Evolutionary conservation across 805 yeast species (phyloP), one percentile per base, ranked within the genome.

Genomic region (Kuraishia hungarica): DNA sequence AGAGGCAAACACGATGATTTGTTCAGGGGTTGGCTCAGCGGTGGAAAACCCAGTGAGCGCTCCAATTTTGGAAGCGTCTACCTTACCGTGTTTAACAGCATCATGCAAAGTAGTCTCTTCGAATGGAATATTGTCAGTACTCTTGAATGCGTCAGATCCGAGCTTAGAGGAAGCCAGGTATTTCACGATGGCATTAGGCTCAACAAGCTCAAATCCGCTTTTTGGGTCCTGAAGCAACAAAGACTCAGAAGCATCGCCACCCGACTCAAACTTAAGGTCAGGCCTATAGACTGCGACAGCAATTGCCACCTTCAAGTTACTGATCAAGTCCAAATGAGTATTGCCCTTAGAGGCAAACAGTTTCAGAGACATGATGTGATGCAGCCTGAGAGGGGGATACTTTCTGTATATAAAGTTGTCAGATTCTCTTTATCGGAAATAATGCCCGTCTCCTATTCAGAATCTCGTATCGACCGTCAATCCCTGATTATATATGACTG

Each of bases 101-200:
- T 69, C 60, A 59, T 74, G 76, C 35, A 81, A 66, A n/a, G 58
- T 58, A 23, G 72, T 65, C 64, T 82, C 86, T 59, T 79, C 82
- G 22, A 70, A 66, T 11, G 65, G 67, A 50, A 77, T 68, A 17
- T 72, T 64, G 13, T 63, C 59, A 26, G 69, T 63, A 10, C 53
- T 61, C 5, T 68, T 55, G 58, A 82, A 84, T 2, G 51, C 51
- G 7, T 39, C 56, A n/a, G 47, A 20, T 21, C 54, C 55, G 17
- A 51, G 11, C 19, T 23, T 51, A 5, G 46, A 17, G 22, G 72
- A 67, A 46, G 81, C 72, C 58, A 84, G 70, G 62, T 82, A 87
- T 66, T 83, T 82, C 58, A 86, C 84, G 53, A 86, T 82, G 21
- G 94, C 83, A 64, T 86, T 84, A 21, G 89, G 75, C 67, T 86